Evolutionary conservation across 108 stramenopile genomes (phyloP), one percentile per base, ranked within the genome.

Genomic region (Aureococcus anophagefferens): DNA sequence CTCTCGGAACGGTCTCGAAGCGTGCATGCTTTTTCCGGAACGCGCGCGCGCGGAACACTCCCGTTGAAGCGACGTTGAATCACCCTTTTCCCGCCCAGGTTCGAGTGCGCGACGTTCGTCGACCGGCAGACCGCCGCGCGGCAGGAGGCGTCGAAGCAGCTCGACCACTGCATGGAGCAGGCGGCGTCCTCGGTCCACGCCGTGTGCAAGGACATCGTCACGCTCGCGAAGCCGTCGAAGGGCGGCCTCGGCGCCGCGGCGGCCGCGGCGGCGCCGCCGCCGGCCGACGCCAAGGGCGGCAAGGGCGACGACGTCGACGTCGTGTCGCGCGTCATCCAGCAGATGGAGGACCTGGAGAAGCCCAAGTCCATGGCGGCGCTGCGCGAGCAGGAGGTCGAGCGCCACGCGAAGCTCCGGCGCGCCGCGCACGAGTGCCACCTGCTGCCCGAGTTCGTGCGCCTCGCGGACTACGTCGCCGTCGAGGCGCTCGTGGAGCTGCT

Each of bases 361-460:
- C 71, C 74, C 36, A 82, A 79, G 67, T 81, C 81, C 33, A 64
- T 87, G 33, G 80, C 77, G 4, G 77, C 76, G 35, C 31, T 81
- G 33, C 83, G 85, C 77, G 76, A 81, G 35, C 82, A 85, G 71
- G 72, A 66, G 46, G 71, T 73, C 16, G 79, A 70, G 34, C 63
- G 78, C 63, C 30, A 51, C 21, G 46, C 65, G 37, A 66, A 59
- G 45, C 68, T 77, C n/a, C 64, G 46, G 32, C 36, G 75, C 25
- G 84, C 84, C 13, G 70, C n/a, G 71, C 69, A 76, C 25, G 80
- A 84, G 67, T 46, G 46, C 21, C 15, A 29, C 31, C 80, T 81
- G 71, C 78, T 87, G 0, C 74, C 82, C 1, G 85, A 80, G 15
- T 86, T 87, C 40, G 81, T 87, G 44, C 83, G 87, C 29, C 40